Percentiles rank a stretch among this genome's conserved stretches.
These are phyloP conservation scores for Claviceps spartinae DNA, from an alignment of 2,329 filamentous ascomycete species.

Conservation along the genomic window DNA sequence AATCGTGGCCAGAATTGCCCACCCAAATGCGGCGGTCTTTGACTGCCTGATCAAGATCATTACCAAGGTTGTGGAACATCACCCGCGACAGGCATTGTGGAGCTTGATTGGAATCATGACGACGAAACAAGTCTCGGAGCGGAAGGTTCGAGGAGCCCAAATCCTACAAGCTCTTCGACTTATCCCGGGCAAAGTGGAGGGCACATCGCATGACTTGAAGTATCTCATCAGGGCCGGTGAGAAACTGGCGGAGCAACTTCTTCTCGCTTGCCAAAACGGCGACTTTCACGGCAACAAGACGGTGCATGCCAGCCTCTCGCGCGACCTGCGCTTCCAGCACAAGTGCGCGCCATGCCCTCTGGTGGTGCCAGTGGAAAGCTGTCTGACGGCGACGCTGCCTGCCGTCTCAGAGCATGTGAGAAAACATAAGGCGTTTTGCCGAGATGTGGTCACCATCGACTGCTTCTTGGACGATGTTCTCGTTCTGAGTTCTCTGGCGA, in stretches of 20 bases:
- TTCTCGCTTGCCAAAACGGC: conserved; percentile 67
- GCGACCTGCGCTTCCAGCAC: conserved; percentile 71
- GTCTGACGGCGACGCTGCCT: conserved; percentile 71
- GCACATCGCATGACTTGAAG: conserved; percentile 46
- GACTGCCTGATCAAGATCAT: conserved; percentile 68
- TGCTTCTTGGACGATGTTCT: conserved; percentile 77
- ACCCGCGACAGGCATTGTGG: conserved; percentile 89
- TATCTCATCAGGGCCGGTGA: conserved; percentile 65
- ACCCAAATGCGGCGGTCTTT: conserved; percentile 67
- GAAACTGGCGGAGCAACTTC: conserved; percentile 67
- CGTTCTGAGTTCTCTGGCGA: conserved; percentile 81
- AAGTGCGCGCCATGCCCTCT: conserved; percentile 71
- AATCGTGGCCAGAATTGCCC: conserved; percentile 89
- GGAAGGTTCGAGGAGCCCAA: conserved; percentile 38
- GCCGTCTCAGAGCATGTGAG: conserved; percentile 55
- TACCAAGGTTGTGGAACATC: conserved; percentile 68
- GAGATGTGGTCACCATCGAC: conserved; percentile 71
- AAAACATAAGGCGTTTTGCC: conserved; percentile 75
- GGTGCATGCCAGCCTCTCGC: conserved; percentile 58
- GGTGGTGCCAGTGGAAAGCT: conserved; percentile 79
- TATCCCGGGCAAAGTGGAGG: conserved; percentile 37
- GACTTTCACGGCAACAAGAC: conserved; percentile 55
- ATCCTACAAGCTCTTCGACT: conserved; percentile 37
- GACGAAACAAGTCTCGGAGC: conserved; percentile 55
- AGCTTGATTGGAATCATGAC: conserved; percentile 77